These are phyloP conservation scores for Fusarium ambrosium DNA, from an alignment of 2,329 filamentous ascomycete species.

Conservation along the genomic window DNA sequence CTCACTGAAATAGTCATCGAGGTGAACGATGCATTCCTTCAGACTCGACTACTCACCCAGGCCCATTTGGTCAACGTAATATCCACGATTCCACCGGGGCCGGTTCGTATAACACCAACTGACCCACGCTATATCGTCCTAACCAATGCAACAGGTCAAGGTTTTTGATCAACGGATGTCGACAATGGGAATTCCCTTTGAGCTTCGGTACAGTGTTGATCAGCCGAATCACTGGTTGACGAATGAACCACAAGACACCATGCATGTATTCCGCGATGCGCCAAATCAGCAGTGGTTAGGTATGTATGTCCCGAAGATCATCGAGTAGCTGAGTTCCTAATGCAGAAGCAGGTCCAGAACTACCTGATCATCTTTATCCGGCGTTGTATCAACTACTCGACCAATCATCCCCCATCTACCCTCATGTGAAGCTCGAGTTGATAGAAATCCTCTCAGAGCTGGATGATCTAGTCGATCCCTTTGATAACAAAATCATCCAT, in stretches of 20 bases:
- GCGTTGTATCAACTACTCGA: background rate
- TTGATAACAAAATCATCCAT: background rate
- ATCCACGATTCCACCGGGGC: background rate
- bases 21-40: conserved; percentile 21
- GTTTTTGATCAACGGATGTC: background rate
- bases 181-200: background rate
- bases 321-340: background rate
- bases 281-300: conserved; percentile 9
- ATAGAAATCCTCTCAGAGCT: background rate
- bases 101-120: background rate
- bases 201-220: background rate
- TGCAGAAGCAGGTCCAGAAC: background rate
- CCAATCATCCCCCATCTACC: background rate
- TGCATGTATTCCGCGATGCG: background rate
- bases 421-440: background rate
- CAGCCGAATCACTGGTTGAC: background rate
- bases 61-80: conserved; percentile 14
- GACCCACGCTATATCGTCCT: background rate
- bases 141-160: background rate
- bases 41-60: conserved; percentile 16
- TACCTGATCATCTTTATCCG: background rate
- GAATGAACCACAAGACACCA: background rate
- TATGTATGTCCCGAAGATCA: background rate
- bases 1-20: background rate
- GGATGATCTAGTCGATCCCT: background rate